Base-by-base conservation (phyloP, 2,329 filamentous ascomycete species). In the Periconia digitata region DNA sequence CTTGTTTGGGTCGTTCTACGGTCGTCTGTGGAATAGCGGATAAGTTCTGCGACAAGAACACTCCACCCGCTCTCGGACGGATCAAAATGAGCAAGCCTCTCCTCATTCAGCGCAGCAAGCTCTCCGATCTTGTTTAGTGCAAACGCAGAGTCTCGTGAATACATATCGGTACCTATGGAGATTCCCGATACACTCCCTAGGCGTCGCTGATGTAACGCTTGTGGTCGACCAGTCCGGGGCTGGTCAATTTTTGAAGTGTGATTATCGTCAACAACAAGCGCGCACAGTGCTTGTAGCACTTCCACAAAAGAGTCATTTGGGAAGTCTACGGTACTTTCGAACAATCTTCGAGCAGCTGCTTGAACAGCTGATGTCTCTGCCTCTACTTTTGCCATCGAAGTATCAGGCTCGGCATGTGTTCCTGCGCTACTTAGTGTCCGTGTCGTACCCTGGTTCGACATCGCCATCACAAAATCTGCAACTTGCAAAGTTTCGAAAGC, bases 271-370 rank as follows among this genome's bases (percentile, higher is more conserved):
- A 32, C n/a, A 6, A 95, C 77, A 6, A 96, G 76, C 39, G 81
- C 78, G 62, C 90, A 91, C 3, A 96, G 79, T 0, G 91, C 87
- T 45, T 79, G 76, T 1, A 97, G 77, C 8, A 97, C 84, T 54
- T 89, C 83, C 5, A 87, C 75, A 60, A 97, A 97, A 0, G 90
- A 79, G 15, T 85, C 79, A 55, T 92, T 91, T 0, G 91, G 90
- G 61, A 95, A 97, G 59, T 96, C 92, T 15, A 87, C 79, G 0
- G 92, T 97, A 71, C 91, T 96, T 67, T 97, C 94, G 49, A 97
- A 85, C 16, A 99, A 78, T 53, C 94, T 85, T 1, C 85, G 85
- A 1, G 91, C 90, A 2, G 94, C 94, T 6, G 87, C 86, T 69
- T 96, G 90, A 0, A 97, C 92, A 24, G 94, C 90, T 50, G 87